A percentile compares a stretch with the other conserved stretches of the same genome.
These are phyloP conservation scores for Metarhizium robertsii DNA, from an alignment of 2,329 filamentous ascomycete species.

Conservation along the genomic window DNA sequence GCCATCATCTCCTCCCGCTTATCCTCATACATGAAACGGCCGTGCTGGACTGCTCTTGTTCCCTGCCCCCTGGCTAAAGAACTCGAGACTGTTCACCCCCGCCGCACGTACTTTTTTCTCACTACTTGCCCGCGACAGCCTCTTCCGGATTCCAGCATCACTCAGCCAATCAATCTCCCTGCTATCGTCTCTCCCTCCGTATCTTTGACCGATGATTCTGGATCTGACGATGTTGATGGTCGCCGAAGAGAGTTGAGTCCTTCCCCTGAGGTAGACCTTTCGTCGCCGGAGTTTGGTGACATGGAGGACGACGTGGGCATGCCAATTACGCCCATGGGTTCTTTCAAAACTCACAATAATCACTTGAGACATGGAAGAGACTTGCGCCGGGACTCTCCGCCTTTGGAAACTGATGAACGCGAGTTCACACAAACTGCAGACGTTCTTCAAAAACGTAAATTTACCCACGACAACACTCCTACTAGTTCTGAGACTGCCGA, in stretches of 20 bases:
- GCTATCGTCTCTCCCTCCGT: constrained; percentile 76
- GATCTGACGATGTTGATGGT: constrained; percentile 62
- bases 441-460: constrained; percentile 61
- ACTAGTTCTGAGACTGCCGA: constrained; percentile 18
- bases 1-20: constrained; percentile 92
- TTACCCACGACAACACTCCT: constrained; percentile 31
- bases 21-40: constrained; percentile 79
- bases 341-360: constrained; percentile 41
- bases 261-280: constrained; percentile 88
- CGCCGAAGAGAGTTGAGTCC: constrained; percentile 69
- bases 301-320: constrained; percentile 49
- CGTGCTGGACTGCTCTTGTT: constrained; percentile 65
- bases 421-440: constrained; percentile 96
- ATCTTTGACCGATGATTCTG: constrained; percentile 43
- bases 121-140: constrained; percentile 79
- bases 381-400: constrained; percentile 68
- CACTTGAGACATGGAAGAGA: constrained; percentile 28
- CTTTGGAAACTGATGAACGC: constrained; percentile 86
- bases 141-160: constrained; percentile 46
- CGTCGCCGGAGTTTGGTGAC: constrained; percentile 76
- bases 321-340: constrained; percentile 54
- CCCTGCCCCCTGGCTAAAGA: constrained; percentile 90
- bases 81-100: constrained; percentile 82
- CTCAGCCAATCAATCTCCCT: constrained; percentile 11
- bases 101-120: constrained; percentile 93